Base-by-base conservation (phyloP, 2,329 filamentous ascomycete genomes). In the Cordyceps militaris region DNA sequence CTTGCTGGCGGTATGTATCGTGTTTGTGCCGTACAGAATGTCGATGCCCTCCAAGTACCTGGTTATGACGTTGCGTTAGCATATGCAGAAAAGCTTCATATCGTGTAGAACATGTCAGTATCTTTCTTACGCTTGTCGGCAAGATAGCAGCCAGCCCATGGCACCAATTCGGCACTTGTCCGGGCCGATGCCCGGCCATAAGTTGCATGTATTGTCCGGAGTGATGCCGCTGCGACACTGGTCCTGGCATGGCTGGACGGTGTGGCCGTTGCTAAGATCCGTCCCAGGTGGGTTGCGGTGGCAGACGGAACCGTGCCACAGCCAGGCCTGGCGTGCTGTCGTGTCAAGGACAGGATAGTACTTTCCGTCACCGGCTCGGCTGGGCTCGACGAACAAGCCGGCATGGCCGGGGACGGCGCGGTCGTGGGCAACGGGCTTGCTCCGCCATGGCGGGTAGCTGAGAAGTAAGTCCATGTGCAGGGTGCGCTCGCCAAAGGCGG, bases 131-230 rank as follows among this genome's bases (percentile, higher is more conserved):
- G 70, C 69, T 60, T 69, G 65, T 14, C 65, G 63, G 50, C 68
- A 71, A 13, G 62, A 60, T 2, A 65, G 59, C 1, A 71, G 62
- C 67, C 69, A 72, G 3, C 66, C 69, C 62, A 71, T 63, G 0
- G 62, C 63, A 0, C 69, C 70, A 14, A 71, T 53, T 0, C 30
- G 56, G 42, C 63, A 66, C 42, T 63, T 63, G 2, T 51, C 13
- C 0, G 65, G 61, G 9, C 47, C 50, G 10, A 61, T 40, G 1
- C 64, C 62, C 0, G 64, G 63, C 64, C 65, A 68, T 13, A 59
- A 21, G 9, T 59, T 44, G n/a, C 66, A 69, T 1, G 46, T 24
- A 8, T 21, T 21, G 10, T 60, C 51, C 28, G 57, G 56, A 8
- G 38, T 32, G 14, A 57, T 43, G 34, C 62, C 62, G 48, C 61